Percentiles rank a stretch among this genome's conserved stretches.
phyloP scores from a whole-genome alignment of 345 rosid species.

The Citrus maxima region DNA sequence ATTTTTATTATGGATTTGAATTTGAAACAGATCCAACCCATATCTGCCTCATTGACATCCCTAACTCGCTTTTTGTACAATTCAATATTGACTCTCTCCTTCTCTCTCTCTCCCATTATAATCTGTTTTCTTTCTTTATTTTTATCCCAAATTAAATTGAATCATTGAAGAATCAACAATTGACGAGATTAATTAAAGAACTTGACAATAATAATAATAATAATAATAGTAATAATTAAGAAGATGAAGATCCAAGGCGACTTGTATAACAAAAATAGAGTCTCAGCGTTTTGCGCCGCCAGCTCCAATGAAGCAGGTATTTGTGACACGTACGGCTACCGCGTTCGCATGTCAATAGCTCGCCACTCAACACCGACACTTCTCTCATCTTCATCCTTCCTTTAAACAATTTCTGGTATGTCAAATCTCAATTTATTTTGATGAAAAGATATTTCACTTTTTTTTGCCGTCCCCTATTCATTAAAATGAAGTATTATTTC shows the following conservation, averaged over 20 bases:
- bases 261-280: conserved; percentile 63
- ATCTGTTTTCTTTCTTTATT: not conserved
- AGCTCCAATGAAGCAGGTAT: conserved; percentile 89
- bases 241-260: conserved; percentile 91
- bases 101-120: no score
- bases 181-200: no score
- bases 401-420: conserved; percentile 51
- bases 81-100: no score
- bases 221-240: not conserved
- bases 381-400: conserved; percentile 76
- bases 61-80: no score
- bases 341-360: conserved; percentile 91
- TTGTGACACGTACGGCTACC: conserved; percentile 65
- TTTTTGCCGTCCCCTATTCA: no score
- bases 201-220: no score
- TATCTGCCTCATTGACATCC: no score
- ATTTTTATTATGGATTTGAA: no score
- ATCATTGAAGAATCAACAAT: not conserved
- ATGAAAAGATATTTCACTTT: no score
- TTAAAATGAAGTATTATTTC: no score
- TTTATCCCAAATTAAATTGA: not conserved
- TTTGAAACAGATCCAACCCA: no score
- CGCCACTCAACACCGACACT: conserved; percentile 80
- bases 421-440: conserved; percentile 39
- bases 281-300: conserved; percentile 75